A percentile compares a stretch with the other conserved stretches of the same genome.
phyloP scores from a whole-genome alignment of 139 green algal genomes.

The Mychonastes homosphaera region DNA sequence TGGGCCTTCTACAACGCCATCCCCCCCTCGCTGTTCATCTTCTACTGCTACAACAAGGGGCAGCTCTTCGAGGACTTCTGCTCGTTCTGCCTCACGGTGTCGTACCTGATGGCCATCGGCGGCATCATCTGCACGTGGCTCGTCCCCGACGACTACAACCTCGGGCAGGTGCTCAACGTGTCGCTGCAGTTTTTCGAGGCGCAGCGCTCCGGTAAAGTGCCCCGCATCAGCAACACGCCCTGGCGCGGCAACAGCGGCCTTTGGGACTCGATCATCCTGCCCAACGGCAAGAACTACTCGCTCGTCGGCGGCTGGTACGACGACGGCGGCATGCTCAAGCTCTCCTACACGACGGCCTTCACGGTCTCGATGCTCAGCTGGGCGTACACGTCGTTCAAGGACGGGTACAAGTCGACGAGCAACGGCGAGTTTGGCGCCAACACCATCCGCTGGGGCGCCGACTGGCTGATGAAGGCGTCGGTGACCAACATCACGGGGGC shows the following conservation, averaged over 20 bases:
- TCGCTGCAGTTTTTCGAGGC: constrained; percentile 29
- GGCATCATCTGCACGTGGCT: constrained; percentile 24
- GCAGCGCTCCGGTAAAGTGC: constrained; percentile 20
- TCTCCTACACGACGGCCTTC: constrained; percentile 23
- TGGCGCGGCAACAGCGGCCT: constrained; percentile 23
- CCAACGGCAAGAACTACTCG: constrained; percentile 22
- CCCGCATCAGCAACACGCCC: constrained; percentile 19
- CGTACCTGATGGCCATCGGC: constrained; percentile 19
- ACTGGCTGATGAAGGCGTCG: constrained; percentile 28
- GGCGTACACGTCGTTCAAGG: constrained; percentile 21
- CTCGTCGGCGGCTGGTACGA: constrained; percentile 23
- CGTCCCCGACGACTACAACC: constrained; percentile 27
- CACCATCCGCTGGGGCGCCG: constrained; percentile 23
- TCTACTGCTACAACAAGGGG: constrained; percentile 31
- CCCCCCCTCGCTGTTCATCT: constrained; percentile 24
- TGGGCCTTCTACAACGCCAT: constrained; percentile 31
- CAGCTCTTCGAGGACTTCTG: constrained; percentile 28
- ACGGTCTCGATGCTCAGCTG: constrained; percentile 21
- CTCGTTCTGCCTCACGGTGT: constrained; percentile 22
- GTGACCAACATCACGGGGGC: constrained; percentile 21
- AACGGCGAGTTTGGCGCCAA: constrained; percentile 22
- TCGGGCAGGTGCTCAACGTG: constrained; percentile 22
- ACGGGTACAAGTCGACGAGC: constrained; percentile 12
- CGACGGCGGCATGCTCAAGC: constrained; percentile 25
- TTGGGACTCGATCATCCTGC: constrained; percentile 22